Base-by-base conservation (phyloP, 2,329 filamentous ascomycete species). In the Epichloe elymi region DNA sequence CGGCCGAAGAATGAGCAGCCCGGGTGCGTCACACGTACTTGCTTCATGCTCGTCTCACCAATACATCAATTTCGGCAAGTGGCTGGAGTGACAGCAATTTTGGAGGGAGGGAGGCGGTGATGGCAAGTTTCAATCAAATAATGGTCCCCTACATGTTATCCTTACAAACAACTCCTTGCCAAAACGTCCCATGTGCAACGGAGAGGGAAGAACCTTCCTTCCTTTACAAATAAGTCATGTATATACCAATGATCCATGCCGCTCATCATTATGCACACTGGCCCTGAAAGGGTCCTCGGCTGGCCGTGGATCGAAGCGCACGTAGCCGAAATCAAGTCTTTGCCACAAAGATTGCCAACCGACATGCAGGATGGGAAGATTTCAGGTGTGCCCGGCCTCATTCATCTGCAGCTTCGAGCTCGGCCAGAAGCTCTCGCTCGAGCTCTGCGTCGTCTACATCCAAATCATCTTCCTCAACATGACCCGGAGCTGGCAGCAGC, bases 391-490 rank as follows among this genome's bases (percentile, higher is more conserved):
- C 30, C 30, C 30, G 30, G 30, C 43, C 14, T 59, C 51, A 62
- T 26, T 59, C 63, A 36, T 58, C 61, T 19, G 61, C 62, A 15
- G 65, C 64, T 58, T 80, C 78, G 56, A 82, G 68, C 56, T 78
- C 80, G 1, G 79, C 79, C 59, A 81, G 68, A 61, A 85, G 70
- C 58, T 83, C 80, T 38, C 78, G 76, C 63, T 83, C 82, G 47
- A 83, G 65, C 58, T 82, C 80, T 50, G 76, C 75, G 10, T 78
- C 75, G 43, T 74, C 72, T 48, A 71, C 66, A 41, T 71, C 72
- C n/a, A 65, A 64, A 7, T 63, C 63, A 40, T 64, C 61, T n/a
- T 63, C 63, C 53, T 17, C 52, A 62, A 23, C 59, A 56, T 46
- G 59, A 57, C 44, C 64, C 42, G 39, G 39, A 17, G 7, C 38